Conservation (phyloP, 1,139 yeast genomes). For the Suhomyces bokatorum region DNA sequence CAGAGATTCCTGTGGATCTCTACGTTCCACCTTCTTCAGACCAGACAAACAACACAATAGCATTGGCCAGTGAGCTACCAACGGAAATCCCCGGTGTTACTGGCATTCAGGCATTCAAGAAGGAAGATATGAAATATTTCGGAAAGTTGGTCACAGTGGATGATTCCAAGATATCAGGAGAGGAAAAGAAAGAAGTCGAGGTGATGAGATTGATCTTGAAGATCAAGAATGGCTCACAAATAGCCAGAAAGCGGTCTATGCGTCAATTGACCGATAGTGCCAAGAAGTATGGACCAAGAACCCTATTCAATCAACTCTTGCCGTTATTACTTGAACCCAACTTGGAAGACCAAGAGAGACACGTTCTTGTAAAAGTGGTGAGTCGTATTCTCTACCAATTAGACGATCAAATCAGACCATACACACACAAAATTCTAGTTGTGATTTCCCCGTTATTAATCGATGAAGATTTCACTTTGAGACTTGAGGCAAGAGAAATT, state of each 20-base stretch:
- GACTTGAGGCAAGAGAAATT: constrained; percentile 80
- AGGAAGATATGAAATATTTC: constrained; percentile 72
- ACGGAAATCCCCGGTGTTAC: constrained; percentile 62
- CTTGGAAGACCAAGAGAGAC: constrained; percentile 82
- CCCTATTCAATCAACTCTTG: constrained; percentile 65
- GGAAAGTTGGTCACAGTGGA: constrained; percentile 53
- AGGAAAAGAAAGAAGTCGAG: constrained; percentile 59
- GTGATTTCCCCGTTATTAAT: constrained; percentile 79
- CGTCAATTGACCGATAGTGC: constrained; percentile 69
- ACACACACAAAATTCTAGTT: constrained; percentile 66
- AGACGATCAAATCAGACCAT: constrained; percentile 69
- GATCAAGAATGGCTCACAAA: constrained; percentile 76
- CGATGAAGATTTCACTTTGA: constrained; percentile 73
- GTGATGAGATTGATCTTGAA: constrained; percentile 65
- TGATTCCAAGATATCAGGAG: constrained; percentile 36
- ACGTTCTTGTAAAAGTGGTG: constrained; percentile 71
- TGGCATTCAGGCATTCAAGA: constrained; percentile 63
- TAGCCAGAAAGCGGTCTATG: constrained; percentile 68
- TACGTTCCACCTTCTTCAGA: constrained; percentile 29
- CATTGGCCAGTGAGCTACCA: constrained; percentile 36
- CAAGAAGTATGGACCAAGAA: constrained; percentile 64
- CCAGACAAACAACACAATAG: constrained; percentile 23
- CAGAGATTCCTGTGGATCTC: constrained; percentile 26
- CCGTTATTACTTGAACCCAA: constrained; percentile 74
- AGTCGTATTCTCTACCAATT: constrained; percentile 68